Base-by-base conservation (phyloP, 257 asterid species). In the Asclepias syriaca region DNA sequence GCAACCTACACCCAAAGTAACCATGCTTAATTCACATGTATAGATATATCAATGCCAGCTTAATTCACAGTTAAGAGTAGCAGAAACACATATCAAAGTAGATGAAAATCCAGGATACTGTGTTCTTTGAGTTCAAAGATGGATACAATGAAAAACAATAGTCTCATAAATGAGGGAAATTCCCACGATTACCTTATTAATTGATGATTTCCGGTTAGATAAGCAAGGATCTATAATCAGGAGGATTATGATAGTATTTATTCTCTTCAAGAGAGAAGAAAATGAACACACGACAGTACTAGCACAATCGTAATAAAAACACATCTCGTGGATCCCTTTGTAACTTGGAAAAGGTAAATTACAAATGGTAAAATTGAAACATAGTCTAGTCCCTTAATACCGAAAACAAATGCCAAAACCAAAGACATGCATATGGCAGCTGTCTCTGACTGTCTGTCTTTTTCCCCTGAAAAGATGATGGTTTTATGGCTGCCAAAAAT, bases 1-100 rank as follows among this genome's bases (percentile, higher is more conserved):
- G 56, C 71, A 66, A 21, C 71, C 71, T 66, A 48, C 49, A 19
- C 68, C 34, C 37, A 32, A 34, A 18, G 16, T 37, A 29, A 63
- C 13, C 0, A 18, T 63, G n/a, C 49, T 63, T 40, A 24, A 24
- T 24, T 24, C 27, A 24, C 27, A 24, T 24, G 27, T 24, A 24
- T 24, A 24, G 27, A 24, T 24, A 24, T 24, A 24, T 24, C 27
- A 60, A 48, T 5, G 10, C 11, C 5, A 11, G 13, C 40, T 59
- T 59, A 59, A 12, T 27, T 29, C 6, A 27, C 6, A 11, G 2
- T 29, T 29, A 29, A 24, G 27, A 24, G 34, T 56, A 2, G 12
- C 12, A 10, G 37, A 22, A 24, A n/a, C 8, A 22, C 2, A 16
- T 8, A 24, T 24, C 8, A 58, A 2, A 58, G 16, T 58, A 58